Percentiles rank a stretch among this genome's conserved stretches.
phyloP scores from a whole-genome alignment of 2,329 filamentous ascomycete genomes.

The Rhinocladiella mackenziei region DNA sequence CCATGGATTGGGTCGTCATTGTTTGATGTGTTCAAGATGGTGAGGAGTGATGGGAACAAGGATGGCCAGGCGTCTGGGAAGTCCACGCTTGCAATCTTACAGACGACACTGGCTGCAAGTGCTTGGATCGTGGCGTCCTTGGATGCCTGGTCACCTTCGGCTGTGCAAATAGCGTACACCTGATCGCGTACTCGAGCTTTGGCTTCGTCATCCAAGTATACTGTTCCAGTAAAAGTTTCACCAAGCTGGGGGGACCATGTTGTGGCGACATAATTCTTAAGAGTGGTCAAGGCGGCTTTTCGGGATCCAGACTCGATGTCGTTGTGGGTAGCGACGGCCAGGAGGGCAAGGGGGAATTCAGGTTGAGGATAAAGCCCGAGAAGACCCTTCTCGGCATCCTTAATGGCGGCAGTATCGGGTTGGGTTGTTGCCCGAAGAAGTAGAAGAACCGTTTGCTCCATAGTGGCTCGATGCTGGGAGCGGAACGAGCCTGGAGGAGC shows the following conservation, averaged over 20 bases:
- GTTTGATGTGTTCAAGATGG: slow-evolving; percentile 66
- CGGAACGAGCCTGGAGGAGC: slow-evolving; percentile 5
- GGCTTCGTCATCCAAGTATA: slow-evolving; percentile 67
- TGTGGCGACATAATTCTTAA: slow-evolving; percentile 77
- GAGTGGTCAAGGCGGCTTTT: slow-evolving; percentile 73
- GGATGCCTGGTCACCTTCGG: slow-evolving; percentile 49
- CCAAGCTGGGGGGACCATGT: slow-evolving; percentile 78
- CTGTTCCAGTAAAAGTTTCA: slow-evolving; percentile 59
- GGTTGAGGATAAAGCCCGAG: slow-evolving; percentile 63
- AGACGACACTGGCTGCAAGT: slow-evolving; percentile 74
- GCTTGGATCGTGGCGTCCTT: slow-evolving; percentile 22
- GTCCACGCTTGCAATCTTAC: slow-evolving; percentile 89
- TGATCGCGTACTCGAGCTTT: slow-evolving; percentile 69
- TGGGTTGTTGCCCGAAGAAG: slow-evolving; percentile 79
- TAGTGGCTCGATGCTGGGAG: slow-evolving; percentile 37
- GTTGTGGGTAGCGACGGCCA: slow-evolving; percentile 73
- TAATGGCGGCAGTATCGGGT: slow-evolving; percentile 60
- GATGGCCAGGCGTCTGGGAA: slow-evolving; percentile 95
- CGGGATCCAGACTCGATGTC: slow-evolving; percentile 70
- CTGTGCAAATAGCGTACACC: slow-evolving; percentile 71
- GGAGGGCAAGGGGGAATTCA: slow-evolving; percentile 73
- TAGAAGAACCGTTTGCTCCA: slow-evolving; percentile 90
- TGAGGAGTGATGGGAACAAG: slow-evolving; percentile 74
- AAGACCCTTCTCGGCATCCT: slow-evolving; percentile 83
- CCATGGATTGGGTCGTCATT: slow-evolving; percentile 80